Percentiles rank a stretch among this genome's conserved stretches.
These are phyloP conservation scores for Artemisia annua DNA, from an alignment of 129 eudicot genomes.

Conservation along the genomic window DNA sequence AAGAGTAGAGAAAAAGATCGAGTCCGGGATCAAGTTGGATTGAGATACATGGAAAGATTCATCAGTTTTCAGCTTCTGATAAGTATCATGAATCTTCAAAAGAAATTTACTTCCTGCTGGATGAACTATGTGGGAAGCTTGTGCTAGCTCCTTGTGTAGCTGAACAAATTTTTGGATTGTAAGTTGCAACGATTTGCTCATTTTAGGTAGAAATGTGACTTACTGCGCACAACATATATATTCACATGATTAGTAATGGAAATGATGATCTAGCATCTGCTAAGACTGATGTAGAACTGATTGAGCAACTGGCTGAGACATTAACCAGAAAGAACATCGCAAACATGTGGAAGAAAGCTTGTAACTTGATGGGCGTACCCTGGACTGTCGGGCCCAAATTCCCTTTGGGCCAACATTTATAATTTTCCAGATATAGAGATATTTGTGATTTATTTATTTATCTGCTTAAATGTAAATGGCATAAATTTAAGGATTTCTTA, in stretches of 20 bases:
- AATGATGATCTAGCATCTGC: background rate
- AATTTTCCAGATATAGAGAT: background rate
- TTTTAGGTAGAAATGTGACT: constrained; percentile 1
- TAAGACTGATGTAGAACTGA: background rate
- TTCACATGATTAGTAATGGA: background rate
- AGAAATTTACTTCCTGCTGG: constrained; percentile 50
- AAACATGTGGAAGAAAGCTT: background rate
- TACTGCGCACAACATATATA: background rate
- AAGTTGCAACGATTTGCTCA: constrained; percentile 2
- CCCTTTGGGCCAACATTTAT: background rate
- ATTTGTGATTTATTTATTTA: background rate
- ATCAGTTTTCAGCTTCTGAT: constrained; percentile 82
- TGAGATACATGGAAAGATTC: constrained; percentile 57
- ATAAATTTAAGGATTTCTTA: background rate
- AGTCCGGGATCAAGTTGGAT: constrained; percentile 97
- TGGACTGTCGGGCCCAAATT: background rate
- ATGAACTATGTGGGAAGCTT: constrained; percentile 47
- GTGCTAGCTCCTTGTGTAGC: constrained; percentile 28
- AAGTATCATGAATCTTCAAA: too few species aligned
- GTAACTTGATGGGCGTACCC: background rate
- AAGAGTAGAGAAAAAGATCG: too few species aligned
- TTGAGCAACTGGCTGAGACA: background rate
- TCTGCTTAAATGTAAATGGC: background rate
- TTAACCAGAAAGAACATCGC: background rate
- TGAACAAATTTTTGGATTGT: constrained; percentile 18